Percentiles rank a stretch among this genome's conserved stretches.
Conservation (phyloP, 805 yeast genomes). For the Metschnikowia kofuensis region DNA sequence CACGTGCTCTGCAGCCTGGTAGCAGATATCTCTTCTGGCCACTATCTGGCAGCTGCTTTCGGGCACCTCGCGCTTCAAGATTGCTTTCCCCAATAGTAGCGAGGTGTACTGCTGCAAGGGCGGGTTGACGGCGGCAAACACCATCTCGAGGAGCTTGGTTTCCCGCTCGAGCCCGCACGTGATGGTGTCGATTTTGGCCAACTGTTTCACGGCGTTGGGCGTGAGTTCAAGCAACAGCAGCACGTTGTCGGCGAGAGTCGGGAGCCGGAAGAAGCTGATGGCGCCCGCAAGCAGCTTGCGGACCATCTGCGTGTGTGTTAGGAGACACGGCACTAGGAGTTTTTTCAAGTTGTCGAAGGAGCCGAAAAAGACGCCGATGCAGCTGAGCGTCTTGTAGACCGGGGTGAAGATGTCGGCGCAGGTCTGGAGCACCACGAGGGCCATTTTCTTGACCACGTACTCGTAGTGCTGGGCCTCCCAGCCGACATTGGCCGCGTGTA, state of each 20-base stretch:
- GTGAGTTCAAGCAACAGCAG: conserved; percentile 19
- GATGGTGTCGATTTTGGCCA: conserved; percentile 36
- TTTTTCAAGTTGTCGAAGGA: conserved; percentile 37
- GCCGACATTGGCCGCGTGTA: conserved; percentile 7
- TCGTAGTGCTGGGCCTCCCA: conserved; percentile 32
- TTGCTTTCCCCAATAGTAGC: conserved; percentile 39
- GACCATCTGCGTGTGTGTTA: conserved; percentile 30
- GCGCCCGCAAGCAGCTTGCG: conserved; percentile 26
- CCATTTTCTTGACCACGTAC: conserved; percentile 19
- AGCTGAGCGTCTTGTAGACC: conserved; percentile 26
- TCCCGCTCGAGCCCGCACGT: conserved; percentile 38
- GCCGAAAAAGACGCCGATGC: conserved; percentile 38
- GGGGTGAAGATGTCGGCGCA: conserved; percentile 14
- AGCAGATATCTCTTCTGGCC: conserved; percentile 36
- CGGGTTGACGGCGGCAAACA: conserved; percentile 32
- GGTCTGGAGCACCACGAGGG: conserved; percentile 15
- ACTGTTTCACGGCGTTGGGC: conserved; percentile 26
- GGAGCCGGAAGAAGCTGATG: conserved; percentile 25
- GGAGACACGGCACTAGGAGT: conserved; percentile 34
- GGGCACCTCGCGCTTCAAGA: conserved; percentile 32
- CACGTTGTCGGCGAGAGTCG: conserved; percentile 32
- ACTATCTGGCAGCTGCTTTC: conserved; percentile 31
- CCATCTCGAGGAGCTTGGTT: conserved; percentile 25
- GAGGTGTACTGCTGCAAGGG: conserved; percentile 36
- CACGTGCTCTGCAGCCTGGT: conserved; percentile 41